phyloP scores from a whole-genome alignment of 345 rosid species.

The Pistacia vera region DNA sequence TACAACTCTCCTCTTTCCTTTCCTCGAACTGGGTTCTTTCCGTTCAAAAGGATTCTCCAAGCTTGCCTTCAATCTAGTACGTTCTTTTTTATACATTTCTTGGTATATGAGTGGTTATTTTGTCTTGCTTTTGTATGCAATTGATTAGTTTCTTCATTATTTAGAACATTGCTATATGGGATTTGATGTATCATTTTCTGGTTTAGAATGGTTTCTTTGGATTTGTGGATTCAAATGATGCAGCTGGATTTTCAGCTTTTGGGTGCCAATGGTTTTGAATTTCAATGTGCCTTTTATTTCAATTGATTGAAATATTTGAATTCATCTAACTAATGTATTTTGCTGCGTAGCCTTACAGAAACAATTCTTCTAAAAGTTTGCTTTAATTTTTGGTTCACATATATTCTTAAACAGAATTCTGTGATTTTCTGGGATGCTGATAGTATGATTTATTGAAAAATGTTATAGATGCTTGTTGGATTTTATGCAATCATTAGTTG shows the following conservation, averaged over 20 bases:
- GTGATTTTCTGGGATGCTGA: not conserved
- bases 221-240: not conserved
- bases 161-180: not conserved
- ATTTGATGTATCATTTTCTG: not conserved
- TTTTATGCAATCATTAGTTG: not conserved
- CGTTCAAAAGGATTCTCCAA: too few relatives aligned
- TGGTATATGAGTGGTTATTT: not conserved
- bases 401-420: too few relatives aligned
- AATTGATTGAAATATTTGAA: not conserved
- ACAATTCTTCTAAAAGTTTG: not conserved
- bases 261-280: too few relatives aligned
- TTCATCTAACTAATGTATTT: not conserved
- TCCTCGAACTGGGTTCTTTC: not conserved
- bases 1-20: constrained; percentile 27
- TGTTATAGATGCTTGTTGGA: too few relatives aligned
- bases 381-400: not conserved
- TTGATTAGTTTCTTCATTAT: not conserved
- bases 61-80: too few relatives aligned
- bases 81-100: not conserved
- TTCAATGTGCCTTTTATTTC: too few relatives aligned
- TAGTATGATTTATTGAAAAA: not conserved
- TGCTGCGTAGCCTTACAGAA: not conserved
- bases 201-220: not conserved
- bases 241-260: not conserved
- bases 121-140: not conserved